Evolutionary conservation across 306 rosid species (phyloP).

Genomic region (Pachyrhizus erosus): DNA sequence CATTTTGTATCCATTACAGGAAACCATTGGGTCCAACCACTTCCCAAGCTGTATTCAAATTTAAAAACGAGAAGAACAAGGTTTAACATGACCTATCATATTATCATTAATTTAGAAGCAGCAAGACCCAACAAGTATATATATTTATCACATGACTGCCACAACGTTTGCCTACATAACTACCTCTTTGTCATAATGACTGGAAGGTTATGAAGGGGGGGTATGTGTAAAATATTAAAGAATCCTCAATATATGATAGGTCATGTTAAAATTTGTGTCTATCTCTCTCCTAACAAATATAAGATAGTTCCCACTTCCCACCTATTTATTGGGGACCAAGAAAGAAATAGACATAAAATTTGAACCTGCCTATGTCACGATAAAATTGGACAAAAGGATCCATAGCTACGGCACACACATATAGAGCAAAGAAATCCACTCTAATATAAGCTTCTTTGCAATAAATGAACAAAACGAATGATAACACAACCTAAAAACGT

Average conservation of each 20-base stretch:
- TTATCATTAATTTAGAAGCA: background rate
- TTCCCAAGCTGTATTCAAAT: background rate
- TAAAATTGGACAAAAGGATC: background rate
- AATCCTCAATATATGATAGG: background rate
- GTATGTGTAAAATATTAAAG: background rate
- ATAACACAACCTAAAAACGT: background rate
- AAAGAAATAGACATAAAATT: background rate
- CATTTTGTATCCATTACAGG: background rate
- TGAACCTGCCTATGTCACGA: background rate
- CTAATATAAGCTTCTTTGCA: background rate
- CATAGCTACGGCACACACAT: background rate
- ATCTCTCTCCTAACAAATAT: background rate
- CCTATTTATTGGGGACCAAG: background rate
- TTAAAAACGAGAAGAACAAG: conserved; percentile 16
- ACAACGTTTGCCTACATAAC: background rate
- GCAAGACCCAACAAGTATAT: background rate
- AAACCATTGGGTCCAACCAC: background rate
- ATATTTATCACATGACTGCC: background rate
- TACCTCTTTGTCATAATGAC: background rate
- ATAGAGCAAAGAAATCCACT: conserved; percentile 1
- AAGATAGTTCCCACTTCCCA: background rate
- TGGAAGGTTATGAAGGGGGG: conserved; percentile 11
- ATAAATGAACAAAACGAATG: conserved; percentile 4
- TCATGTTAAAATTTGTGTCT: background rate
- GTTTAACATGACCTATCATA: background rate